Evolutionary conservation across 148 eudicot genomes (phyloP).

Genomic region (Vaccinium macrocarpon): DNA sequence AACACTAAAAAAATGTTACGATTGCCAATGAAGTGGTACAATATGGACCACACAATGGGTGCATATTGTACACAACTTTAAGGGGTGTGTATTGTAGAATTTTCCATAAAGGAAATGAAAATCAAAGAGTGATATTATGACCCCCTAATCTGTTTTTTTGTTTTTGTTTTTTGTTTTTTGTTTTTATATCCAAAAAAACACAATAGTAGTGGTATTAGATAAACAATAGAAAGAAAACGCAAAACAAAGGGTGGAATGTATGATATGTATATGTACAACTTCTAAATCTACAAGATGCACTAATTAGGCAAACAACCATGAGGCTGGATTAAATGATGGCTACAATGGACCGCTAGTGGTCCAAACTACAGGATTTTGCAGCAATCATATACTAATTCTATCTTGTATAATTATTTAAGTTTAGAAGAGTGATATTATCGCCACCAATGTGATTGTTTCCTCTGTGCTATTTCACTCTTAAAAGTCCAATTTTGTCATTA

Average conservation of each 20-base stretch:
- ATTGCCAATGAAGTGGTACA: too few relatives aligned
- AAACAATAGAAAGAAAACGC: background rate
- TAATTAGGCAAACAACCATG: background rate
- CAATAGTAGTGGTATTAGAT: background rate
- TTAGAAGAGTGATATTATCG: background rate
- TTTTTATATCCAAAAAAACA: background rate
- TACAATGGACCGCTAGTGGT: background rate
- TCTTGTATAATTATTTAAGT: background rate
- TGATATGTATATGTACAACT: background rate
- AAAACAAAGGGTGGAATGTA: background rate
- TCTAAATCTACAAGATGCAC: background rate
- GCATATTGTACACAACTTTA: too few relatives aligned
- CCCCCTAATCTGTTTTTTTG: background rate
- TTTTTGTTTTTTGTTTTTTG: background rate
- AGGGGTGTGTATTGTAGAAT: too few relatives aligned
- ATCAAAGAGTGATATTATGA: background rate
- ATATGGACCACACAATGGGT: too few relatives aligned
- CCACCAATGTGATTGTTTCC: background rate
- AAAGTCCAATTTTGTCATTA: background rate
- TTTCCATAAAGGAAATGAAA: background rate
- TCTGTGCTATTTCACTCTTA: background rate
- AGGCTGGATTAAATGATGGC: background rate
- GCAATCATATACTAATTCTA: background rate
- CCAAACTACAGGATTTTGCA: background rate
- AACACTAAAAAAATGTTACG: too few relatives aligned